Evolutionary conservation across 352 stramenopile species (phyloP), one percentile per base, ranked within the genome.

Genomic region (Globisporangium okanoganense): DNA sequence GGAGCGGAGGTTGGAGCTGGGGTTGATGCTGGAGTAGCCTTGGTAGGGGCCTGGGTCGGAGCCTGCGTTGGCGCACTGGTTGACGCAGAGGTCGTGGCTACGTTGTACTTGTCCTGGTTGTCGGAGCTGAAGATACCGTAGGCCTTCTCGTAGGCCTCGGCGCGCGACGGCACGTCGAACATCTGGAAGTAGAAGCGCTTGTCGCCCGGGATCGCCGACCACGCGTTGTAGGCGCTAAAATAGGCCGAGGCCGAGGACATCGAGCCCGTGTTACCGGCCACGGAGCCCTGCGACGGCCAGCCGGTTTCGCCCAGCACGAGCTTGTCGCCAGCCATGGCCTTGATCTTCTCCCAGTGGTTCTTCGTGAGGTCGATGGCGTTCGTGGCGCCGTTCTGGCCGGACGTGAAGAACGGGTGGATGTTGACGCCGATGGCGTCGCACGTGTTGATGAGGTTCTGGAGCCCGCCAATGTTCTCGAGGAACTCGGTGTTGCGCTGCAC

Each of bases 181-280:
- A 88, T 79, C 70, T 90, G 80, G 71, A 92, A 90, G 75, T 85
- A 90, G 62, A 78, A 88, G 52, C 84, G 83, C 40, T 72, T 67
- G 61, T 56, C 64, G 59, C 81, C 76, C 24, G 75, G 59, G n/a
- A 85, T 61, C 16, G 43, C 56, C 58, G 74, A 73, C 81, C 81
- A 91, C 16, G 64, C 57, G 71, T 91, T 75, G 74, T 89, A 89
- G n/a, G 66, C 67, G 43, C 64, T 64, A 64, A 76, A 92, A 71
- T 88, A 92, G 12, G 53, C 66, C 44, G 74, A 29, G 1, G 81
- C 74, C 20, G 58, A 54, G 2, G 73, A 52, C 13, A 65, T 10
- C 36, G 67, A 73, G 38, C 80, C 78, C 12, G 60, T 54, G 72
- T 87, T 83, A 50, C 66, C 71, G 6, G 57, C 50, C 22, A 67